Evolutionary conservation across 805 yeast genomes (phyloP), one percentile per base, ranked within the genome.

Genomic region (Lipomyces chichibuensis): DNA sequence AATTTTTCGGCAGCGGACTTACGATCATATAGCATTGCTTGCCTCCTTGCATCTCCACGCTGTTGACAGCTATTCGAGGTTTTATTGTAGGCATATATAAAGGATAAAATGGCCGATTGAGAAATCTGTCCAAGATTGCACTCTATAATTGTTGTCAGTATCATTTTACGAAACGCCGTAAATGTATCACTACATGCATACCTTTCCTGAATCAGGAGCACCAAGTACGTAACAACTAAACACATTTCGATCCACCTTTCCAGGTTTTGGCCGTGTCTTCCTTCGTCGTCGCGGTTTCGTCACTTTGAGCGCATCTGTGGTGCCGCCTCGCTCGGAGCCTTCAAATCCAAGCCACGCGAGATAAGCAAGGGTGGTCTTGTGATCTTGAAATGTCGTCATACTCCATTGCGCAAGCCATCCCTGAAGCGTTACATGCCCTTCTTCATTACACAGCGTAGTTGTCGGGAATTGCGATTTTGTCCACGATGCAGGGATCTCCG

Each of bases 361-460:
- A 74, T 94, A 95, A 60, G 92, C 96, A 60, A 95, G 82, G 0
- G 98, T 92, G 0, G 92, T 88, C 72, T 84, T 87, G 75, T 90
- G 87, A 73, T 93, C 97, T 37, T 95, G 80, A 72, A 87, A 92
- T 0, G 98, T 94, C 0, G 97, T 92, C 90, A 95, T 90, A 73
- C 94, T 89, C 99, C 99, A 95, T 74, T 94, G 98, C 0, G 99
- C 99, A 51, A 95, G 79, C 99, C 99, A 95, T 2, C 99, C 99
- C 79, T 96, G 99, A 33, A 95, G 78, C 0, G 98, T 92, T 3
- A 95, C 92, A 75, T 87, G 85, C 0, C 97, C 98, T 69, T 87
- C 88, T 71, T 92, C 97, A 75, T 92, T 93, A 62, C 96, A 85
- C 1, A 94, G 97, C 11, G 96, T 91, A 0, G 96, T 86, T 32